Percentiles rank a stretch among this genome's conserved stretches.
These are phyloP conservation scores for Paramecium caudatum DNA, from an alignment of 73 alveolate genomes.

Conservation along the genomic window DNA sequence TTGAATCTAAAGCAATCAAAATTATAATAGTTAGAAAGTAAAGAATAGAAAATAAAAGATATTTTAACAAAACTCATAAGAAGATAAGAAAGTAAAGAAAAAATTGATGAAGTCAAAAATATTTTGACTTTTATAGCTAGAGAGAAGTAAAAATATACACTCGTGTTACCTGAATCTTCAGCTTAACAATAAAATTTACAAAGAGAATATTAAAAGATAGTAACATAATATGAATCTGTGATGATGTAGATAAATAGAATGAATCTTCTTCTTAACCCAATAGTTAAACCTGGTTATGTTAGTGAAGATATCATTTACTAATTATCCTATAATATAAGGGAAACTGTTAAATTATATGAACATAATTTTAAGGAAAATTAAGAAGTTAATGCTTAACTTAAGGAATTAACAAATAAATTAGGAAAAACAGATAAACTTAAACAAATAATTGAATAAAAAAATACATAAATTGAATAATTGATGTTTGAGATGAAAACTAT, in stretches of 20 bases:
- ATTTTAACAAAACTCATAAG: constrained; percentile 1
- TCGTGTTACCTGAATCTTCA: neutral
- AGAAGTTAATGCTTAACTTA: neutral
- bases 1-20: neutral
- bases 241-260: constrained; percentile 8
- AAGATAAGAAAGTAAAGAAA: constrained; percentile 45
- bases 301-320: constrained; percentile 22
- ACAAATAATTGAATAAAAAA: neutral
- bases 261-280: neutral
- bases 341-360: neutral
- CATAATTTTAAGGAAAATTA: neutral
- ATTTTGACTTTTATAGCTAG: constrained; percentile 15
- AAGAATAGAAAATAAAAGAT: constrained; percentile 31
- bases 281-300: neutral
- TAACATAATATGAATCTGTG: neutral
- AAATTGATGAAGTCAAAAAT: constrained; percentile 55
- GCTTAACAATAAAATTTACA: neutral
- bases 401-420: neutral
- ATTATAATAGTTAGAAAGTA: constrained; percentile 3
- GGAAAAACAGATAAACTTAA: neutral
- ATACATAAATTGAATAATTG: neutral
- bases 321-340: neutral
- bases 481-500: neutral
- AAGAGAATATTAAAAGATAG: constrained; percentile 56
- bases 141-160: constrained; percentile 18